Base-by-base conservation (phyloP, 1,284 basidiomycete species). In the Cutaneotrichosporon cutaneum region DNA sequence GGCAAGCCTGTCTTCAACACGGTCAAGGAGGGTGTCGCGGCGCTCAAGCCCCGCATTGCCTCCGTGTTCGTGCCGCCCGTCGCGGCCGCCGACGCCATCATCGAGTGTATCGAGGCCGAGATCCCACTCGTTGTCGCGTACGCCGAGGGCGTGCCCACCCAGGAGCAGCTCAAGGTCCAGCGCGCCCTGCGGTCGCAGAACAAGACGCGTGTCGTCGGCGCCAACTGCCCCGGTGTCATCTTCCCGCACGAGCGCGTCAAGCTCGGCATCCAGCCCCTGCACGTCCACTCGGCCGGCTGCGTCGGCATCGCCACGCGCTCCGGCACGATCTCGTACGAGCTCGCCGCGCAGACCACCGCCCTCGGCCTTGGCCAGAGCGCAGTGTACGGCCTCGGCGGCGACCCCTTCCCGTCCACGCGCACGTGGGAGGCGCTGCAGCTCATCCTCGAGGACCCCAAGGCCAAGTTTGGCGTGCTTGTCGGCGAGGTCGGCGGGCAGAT, bases 221-320 rank as follows among this genome's bases (percentile, higher is more conserved):
- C 66, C 48, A 98, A 98, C 81, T 98, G 94, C 82, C 94, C 94
- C 3, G 94, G 94, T 73, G 87, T 97, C 73, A 97, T 98, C 75
- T 73, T 75, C 54, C 94, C 94, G 11, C 59, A 64, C 27, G 83
- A 88, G 56, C 94, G 94, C 26, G 96, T 94, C 84, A 97, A 97
- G 83, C 94, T 98, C 86, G 94, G 94, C 60, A 98, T 98, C 74
- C 93, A 95, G 81, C 94, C 94, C 14, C 93, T 92, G 26, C 90
- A 92, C 73, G 93, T 96, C 68, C 94, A 96, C 82, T 90, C 81
- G 63, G 91, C 94, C 30, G 93, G 93, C 47, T 90, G 88, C 66
- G 90, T 94, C 69, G 91, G 63, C 68, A 94, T 97, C 70, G 94
- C 95, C 58, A 96, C 92, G 27, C 90, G 93, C 58, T 94, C 92